A percentile compares a stretch with the other conserved stretches of the same genome.
Evolutionary conservation across 352 stramenopile species (phyloP).

Genomic region (Pythium rishiriense): DNA sequence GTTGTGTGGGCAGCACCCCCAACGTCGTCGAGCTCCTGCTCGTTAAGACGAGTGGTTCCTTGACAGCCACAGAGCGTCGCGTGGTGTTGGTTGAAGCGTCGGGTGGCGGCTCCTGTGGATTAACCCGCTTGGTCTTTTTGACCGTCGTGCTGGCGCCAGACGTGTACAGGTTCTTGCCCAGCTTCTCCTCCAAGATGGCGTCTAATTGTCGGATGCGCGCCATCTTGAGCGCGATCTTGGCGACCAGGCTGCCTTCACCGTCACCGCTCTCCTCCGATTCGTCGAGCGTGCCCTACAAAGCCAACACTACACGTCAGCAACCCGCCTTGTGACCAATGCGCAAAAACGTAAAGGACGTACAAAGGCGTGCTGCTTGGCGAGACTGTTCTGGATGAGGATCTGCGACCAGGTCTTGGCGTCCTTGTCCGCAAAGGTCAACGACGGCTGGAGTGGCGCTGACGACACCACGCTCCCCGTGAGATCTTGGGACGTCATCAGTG

Average conservation of each 20-base stretch:
- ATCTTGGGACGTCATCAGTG: slow-evolving; percentile 65
- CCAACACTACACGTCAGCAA: not conserved
- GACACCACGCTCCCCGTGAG: slow-evolving; percentile 30
- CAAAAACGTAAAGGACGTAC: slow-evolving; percentile 7
- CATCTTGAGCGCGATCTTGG: slow-evolving; percentile 78
- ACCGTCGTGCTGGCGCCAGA: not conserved
- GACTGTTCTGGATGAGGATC: slow-evolving; percentile 58
- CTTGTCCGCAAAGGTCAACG: not conserved
- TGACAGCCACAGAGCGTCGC: not conserved
- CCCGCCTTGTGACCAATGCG: too few species aligned
- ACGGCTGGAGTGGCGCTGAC: not conserved
- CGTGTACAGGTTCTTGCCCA: slow-evolving; percentile 57
- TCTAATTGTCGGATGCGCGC: slow-evolving; percentile 69
- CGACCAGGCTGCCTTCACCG: slow-evolving; percentile 31
- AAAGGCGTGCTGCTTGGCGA: slow-evolving; percentile 70
- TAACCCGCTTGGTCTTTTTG: slow-evolving; percentile 29
- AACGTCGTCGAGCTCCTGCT: not conserved
- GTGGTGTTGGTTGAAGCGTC: not conserved
- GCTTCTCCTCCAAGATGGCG: slow-evolving; percentile 56
- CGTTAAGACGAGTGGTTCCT: not conserved
- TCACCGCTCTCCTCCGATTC: slow-evolving; percentile 34
- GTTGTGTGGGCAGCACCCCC: not conserved
- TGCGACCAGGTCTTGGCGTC: slow-evolving; percentile 52
- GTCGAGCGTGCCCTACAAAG: slow-evolving; percentile 41
- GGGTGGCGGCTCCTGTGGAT: slow-evolving; percentile 13